Percentiles rank a stretch among this genome's conserved stretches.
phyloP scores from a whole-genome alignment of 345 rosid species.

The Citropsis articulata region DNA sequence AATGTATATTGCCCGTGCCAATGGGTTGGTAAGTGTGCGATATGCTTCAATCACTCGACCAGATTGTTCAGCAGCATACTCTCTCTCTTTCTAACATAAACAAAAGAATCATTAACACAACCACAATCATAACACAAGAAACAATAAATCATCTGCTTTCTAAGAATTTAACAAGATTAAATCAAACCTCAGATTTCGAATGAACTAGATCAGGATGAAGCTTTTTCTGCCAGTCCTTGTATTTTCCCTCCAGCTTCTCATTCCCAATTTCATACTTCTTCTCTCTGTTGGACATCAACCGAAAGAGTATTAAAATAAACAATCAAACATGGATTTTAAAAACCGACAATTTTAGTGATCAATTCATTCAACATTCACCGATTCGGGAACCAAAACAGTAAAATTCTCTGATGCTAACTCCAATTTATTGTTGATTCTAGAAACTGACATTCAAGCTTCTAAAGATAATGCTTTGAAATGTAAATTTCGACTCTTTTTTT shows the following conservation, averaged over 20 bases:
- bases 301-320: not conserved
- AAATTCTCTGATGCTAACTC: not conserved
- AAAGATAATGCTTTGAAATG: not conserved
- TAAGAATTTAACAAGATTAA: not conserved
- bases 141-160: not conserved
- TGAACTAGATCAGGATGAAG: constrained; percentile 97
- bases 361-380: not conserved
- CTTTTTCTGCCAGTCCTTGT: constrained; percentile 90
- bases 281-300: constrained; percentile 37
- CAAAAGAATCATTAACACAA: not conserved
- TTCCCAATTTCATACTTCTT: constrained; percentile 60
- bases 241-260: constrained; percentile 60
- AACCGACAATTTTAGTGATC: not conserved
- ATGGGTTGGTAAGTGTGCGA: constrained; percentile 53
- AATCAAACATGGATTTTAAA: not conserved
- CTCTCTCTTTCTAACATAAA: constrained; percentile 58
- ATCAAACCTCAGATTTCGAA: constrained; percentile 75
- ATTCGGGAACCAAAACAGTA: no score
- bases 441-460: not conserved
- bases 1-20: constrained; percentile 76
- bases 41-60: constrained; percentile 82
- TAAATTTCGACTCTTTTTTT: not conserved
- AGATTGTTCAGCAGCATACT: constrained; percentile 85
- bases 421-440: not conserved
- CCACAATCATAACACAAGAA: constrained; percentile 8